Conservation (phyloP, 495 filamentous ascomycete species). For the Talaromyces borbonicus region DNA sequence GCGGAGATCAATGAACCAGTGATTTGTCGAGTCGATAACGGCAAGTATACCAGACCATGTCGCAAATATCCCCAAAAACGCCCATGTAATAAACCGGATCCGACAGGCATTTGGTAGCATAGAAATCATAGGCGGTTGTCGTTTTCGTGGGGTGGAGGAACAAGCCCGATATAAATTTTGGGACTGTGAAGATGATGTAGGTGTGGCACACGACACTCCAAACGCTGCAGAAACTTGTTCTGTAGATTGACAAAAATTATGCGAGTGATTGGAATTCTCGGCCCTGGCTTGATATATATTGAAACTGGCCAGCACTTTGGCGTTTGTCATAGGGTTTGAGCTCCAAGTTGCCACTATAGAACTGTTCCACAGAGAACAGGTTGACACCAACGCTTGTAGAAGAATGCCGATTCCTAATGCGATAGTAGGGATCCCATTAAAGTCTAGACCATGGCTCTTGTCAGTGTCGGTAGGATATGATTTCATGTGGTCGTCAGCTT, state of each 20-base stretch:
- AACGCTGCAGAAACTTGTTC: background rate
- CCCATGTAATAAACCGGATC: background rate
- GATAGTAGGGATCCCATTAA: background rate
- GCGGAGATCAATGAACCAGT: background rate
- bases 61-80: background rate
- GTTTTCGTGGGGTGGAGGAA: background rate
- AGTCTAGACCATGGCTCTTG: background rate
- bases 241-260: background rate
- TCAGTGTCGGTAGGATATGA: background rate
- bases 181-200: background rate
- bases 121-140: background rate
- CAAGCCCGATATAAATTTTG: background rate
- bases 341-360: background rate
- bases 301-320: background rate
- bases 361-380: background rate
- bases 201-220: background rate
- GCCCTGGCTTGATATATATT: background rate
- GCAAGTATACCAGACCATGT: background rate
- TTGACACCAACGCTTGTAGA: background rate
- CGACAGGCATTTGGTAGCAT: background rate
- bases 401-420: background rate
- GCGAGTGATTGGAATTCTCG: background rate
- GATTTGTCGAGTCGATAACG: background rate
- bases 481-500: background rate
- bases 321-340: background rate